Conservation (phyloP, 2,329 filamentous ascomycete species). For the Aspergillus pseudoviridinutans region DNA sequence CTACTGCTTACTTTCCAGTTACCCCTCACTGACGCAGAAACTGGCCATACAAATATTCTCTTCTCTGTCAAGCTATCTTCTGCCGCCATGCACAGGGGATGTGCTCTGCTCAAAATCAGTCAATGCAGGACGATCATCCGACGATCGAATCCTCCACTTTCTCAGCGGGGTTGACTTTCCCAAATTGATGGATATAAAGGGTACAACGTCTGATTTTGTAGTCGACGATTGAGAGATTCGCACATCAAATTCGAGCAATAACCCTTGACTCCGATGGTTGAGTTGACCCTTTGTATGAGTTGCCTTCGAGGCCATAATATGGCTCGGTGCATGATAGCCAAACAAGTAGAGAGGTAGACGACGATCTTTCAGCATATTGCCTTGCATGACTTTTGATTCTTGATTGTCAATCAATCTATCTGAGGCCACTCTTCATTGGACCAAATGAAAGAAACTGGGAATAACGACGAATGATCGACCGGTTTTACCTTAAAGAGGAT, state of each 20-base stretch:
- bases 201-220: background rate
- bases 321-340: background rate
- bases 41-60: slow-evolving; percentile 4
- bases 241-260: background rate
- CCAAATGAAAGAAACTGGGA: background rate
- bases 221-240: background rate
- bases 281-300: background rate
- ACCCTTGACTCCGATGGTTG: background rate
- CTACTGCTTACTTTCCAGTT: background rate
- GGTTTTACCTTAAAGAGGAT: slow-evolving; percentile 3
- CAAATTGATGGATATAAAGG: background rate
- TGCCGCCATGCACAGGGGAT: background rate
- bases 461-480: background rate
- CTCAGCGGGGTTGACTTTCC: slow-evolving; percentile 10
- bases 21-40: slow-evolving; percentile 6
- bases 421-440: background rate
- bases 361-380: background rate
- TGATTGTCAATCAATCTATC: background rate
- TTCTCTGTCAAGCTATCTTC: slow-evolving; percentile 1
- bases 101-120: slow-evolving; percentile 3
- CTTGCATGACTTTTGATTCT: background rate
- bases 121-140: slow-evolving; percentile 14
- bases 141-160: slow-evolving; percentile 12
- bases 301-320: background rate
- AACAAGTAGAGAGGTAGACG: background rate